phyloP scores from a whole-genome alignment of 805 yeast species.

The Wickerhamomyces chambardii region DNA sequence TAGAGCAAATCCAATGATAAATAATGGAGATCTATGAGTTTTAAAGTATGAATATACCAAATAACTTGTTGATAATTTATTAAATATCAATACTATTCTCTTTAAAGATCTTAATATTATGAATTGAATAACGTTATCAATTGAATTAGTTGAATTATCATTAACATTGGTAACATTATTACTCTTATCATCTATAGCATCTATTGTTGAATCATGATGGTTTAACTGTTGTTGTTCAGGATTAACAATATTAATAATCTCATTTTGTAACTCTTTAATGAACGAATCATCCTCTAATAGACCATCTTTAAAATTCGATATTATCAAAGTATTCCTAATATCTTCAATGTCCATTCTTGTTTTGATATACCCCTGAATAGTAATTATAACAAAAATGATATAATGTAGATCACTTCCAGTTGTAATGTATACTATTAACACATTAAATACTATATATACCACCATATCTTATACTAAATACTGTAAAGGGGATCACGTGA shows the following conservation, averaged over 20 bases:
- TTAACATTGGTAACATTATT: too few relatives aligned
- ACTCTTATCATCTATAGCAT: neutral
- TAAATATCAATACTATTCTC: slow-evolving; percentile 17
- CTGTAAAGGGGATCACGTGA: too few relatives aligned
- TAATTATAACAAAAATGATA: too few relatives aligned
- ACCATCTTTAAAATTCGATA: slow-evolving; percentile 11
- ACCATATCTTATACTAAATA: too few relatives aligned
- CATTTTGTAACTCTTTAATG: slow-evolving; percentile 15
- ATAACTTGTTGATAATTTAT: slow-evolving; percentile 4
- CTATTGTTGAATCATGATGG: too few relatives aligned
- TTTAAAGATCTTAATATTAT: slow-evolving; percentile 16
- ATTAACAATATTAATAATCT: slow-evolving; percentile 11
- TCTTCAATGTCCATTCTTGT: slow-evolving; percentile 1
- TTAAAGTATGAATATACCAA: slow-evolving; percentile 3
- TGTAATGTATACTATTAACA: too few relatives aligned
- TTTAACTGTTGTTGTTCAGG: slow-evolving; percentile 2
- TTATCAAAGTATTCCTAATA: slow-evolving; percentile 18
- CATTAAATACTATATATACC: too few relatives aligned
- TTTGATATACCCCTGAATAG: neutral
- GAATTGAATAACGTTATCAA: slow-evolving; percentile 14
- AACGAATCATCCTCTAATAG: slow-evolving; percentile 9
- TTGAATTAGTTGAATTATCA: too few relatives aligned
- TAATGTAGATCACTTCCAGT: too few relatives aligned
- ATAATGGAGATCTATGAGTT: too few relatives aligned
- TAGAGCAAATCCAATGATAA: slow-evolving; percentile 11